These are phyloP conservation scores for Metschnikowia picachoensis DNA, from an alignment of 805 yeast genomes.

Conservation along the genomic window DNA sequence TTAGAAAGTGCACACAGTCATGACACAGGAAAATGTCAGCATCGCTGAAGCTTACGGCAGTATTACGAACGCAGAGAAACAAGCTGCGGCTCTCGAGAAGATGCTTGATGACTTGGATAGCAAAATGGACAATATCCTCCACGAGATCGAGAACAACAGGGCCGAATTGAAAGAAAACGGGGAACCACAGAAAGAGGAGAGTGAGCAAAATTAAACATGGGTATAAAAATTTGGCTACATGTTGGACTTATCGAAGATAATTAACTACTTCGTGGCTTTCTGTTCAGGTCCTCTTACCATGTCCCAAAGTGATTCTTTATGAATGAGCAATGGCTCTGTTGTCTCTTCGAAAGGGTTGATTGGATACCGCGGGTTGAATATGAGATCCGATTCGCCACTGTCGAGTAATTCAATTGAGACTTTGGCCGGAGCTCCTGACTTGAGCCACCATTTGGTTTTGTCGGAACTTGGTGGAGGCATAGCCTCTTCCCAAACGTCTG, in stretches of 20 bases:
- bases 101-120: slow-evolving; percentile 63
- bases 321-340: slow-evolving; percentile 51
- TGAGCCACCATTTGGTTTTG: slow-evolving; percentile 86
- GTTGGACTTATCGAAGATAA: too few relatives aligned
- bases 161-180: slow-evolving; percentile 1
- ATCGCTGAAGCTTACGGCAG: slow-evolving; percentile 57
- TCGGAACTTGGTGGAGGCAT: slow-evolving; percentile 92
- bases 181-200: not conserved
- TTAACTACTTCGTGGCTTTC: not conserved
- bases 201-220: not conserved
- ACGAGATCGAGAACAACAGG: slow-evolving; percentile 40
- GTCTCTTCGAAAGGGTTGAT: slow-evolving; percentile 68
- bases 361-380: slow-evolving; percentile 67
- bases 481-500: slow-evolving; percentile 32
- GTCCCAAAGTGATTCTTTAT: slow-evolving; percentile 16
- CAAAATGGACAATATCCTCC: slow-evolving; percentile 54
- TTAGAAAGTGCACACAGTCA: slow-evolving; percentile 4
- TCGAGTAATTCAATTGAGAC: slow-evolving; percentile 50
- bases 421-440: slow-evolving; percentile 70
- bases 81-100: slow-evolving; percentile 58
- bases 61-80: slow-evolving; percentile 61
- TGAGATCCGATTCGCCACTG: slow-evolving; percentile 21
- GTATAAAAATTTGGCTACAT: too few relatives aligned
- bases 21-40: slow-evolving; percentile 33
- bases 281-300: not conserved